These are phyloP conservation scores for Beauveria scarabaeidicola DNA, from an alignment of 2,329 filamentous ascomycete species.

Conservation along the genomic window DNA sequence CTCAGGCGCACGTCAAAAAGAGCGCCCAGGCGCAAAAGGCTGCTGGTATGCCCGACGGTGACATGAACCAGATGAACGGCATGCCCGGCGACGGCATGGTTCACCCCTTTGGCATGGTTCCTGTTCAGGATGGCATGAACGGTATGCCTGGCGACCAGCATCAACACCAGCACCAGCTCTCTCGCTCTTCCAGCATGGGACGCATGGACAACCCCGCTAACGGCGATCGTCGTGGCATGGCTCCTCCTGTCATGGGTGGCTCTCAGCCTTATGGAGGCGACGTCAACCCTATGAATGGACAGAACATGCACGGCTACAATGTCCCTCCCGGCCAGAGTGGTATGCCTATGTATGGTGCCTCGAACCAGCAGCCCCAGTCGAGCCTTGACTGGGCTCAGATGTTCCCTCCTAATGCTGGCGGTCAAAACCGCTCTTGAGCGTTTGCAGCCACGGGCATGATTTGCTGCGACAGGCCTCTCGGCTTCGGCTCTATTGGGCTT, in stretches of 20 bases:
- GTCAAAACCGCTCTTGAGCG: conserved; percentile 40
- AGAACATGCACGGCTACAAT: conserved; percentile 56
- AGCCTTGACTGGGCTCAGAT: conserved; percentile 69
- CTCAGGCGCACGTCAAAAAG: conserved; percentile 82
- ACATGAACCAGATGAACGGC: conserved; percentile 52
- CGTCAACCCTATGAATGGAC: conserved; percentile 55
- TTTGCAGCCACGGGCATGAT: conserved; percentile 25
- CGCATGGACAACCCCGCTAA: conserved; percentile 44
- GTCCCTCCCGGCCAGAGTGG: conserved; percentile 55
- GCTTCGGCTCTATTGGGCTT: conserved; percentile 14
- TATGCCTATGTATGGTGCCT: conserved; percentile 54
- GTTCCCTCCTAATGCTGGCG: conserved; percentile 58
- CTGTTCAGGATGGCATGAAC: conserved; percentile 49
- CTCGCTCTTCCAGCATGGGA: conserved; percentile 52
- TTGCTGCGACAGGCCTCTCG: conserved; percentile 14
- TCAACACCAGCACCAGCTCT: conserved; percentile 55
- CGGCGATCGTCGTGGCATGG: conserved; percentile 50
- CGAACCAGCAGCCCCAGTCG: conserved; percentile 52
- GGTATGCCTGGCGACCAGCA: conserved; percentile 52
- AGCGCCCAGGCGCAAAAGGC: conserved; percentile 52
- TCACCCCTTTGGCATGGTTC: conserved; percentile 49
- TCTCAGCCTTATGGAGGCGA: conserved; percentile 50
- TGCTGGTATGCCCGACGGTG: conserved; percentile 43
- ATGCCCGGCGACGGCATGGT: conserved; percentile 49
- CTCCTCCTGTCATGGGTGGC: conserved; percentile 40